phyloP scores from a whole-genome alignment of 2,329 filamentous ascomycete species.

The Ophiostoma quercus region DNA sequence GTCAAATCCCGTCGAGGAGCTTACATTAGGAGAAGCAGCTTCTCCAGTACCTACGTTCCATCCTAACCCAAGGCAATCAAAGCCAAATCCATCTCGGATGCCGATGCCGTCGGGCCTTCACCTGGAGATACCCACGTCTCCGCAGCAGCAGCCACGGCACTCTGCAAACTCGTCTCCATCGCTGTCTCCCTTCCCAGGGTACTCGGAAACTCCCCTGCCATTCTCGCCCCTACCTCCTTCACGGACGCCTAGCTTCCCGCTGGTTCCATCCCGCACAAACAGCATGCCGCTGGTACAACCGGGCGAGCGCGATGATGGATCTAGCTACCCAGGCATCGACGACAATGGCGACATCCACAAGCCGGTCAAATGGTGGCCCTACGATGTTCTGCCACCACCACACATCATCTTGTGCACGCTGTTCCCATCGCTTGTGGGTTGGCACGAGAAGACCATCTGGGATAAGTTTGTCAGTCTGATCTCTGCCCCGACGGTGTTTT shows the following conservation, averaged over 20 bases:
- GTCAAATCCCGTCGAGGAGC: background rate
- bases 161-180: constrained; percentile 45
- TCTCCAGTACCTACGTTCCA: background rate
- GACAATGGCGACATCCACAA: constrained; percentile 37
- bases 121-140: constrained; percentile 42
- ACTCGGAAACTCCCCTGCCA: constrained; percentile 55
- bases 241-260: constrained; percentile 50
- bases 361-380: constrained; percentile 74
- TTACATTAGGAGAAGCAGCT: background rate
- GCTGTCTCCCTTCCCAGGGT: constrained; percentile 62
- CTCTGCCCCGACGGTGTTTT: constrained; percentile 82
- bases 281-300: constrained; percentile 9
- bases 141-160: constrained; percentile 7
- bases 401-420: constrained; percentile 66
- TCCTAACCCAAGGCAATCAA: background rate
- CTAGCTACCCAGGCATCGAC: constrained; percentile 44
- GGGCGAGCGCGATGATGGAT: constrained; percentile 28
- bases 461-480: constrained; percentile 76
- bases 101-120: constrained; percentile 32
- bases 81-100: constrained; percentile 1
- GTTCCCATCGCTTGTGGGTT: constrained; percentile 81
- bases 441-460: constrained; percentile 76
- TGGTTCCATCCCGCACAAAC: constrained; percentile 23
- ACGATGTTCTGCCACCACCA: constrained; percentile 65
- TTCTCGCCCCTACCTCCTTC: constrained; percentile 37